phyloP scores from a whole-genome alignment of 176 grass and related monocot species.

The Ensete glaucum region DNA sequence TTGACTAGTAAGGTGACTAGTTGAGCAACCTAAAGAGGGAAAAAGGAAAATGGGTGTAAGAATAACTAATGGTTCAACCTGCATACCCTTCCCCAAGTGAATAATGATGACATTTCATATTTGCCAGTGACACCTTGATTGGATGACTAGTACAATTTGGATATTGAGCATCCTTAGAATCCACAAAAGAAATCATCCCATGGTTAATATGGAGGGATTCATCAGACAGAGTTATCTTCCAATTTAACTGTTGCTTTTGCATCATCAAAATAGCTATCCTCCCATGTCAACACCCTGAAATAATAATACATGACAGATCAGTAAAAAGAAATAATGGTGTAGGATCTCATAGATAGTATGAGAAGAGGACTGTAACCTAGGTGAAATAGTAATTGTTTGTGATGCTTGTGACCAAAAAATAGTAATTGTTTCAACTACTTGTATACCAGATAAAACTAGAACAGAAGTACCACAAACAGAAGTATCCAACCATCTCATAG shows the following conservation, averaged over 20 bases:
- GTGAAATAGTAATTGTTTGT: not conserved
- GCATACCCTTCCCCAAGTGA: slow-evolving; percentile 63
- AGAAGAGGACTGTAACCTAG: not conserved
- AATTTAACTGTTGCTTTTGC: slow-evolving; percentile 1
- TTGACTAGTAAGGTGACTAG: too few relatives aligned
- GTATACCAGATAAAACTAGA: too few relatives aligned
- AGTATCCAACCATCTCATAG: too few relatives aligned
- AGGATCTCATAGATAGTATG: not conserved
- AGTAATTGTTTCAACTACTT: too few relatives aligned
- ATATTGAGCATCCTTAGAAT: slow-evolving; percentile 21
- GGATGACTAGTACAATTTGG: slow-evolving; percentile 23
- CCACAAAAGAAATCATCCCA: slow-evolving; percentile 23
- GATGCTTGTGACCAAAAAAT: not conserved
- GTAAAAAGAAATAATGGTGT: not conserved
- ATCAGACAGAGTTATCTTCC: slow-evolving; percentile 15
- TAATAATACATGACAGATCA: slow-evolving; percentile 22
- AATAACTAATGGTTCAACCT: not conserved
- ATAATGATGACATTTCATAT: slow-evolving; percentile 37
- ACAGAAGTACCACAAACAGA: too few relatives aligned
- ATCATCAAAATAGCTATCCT: slow-evolving; percentile 40
- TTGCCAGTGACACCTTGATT: slow-evolving; percentile 35
- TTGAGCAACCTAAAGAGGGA: too few relatives aligned
- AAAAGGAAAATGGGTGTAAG: not conserved
- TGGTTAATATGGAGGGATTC: slow-evolving; percentile 1
- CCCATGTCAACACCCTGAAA: slow-evolving; percentile 57